Base-by-base conservation (phyloP, 768 basidiomycete species). In the Macrolepiota albuminosa region DNA sequence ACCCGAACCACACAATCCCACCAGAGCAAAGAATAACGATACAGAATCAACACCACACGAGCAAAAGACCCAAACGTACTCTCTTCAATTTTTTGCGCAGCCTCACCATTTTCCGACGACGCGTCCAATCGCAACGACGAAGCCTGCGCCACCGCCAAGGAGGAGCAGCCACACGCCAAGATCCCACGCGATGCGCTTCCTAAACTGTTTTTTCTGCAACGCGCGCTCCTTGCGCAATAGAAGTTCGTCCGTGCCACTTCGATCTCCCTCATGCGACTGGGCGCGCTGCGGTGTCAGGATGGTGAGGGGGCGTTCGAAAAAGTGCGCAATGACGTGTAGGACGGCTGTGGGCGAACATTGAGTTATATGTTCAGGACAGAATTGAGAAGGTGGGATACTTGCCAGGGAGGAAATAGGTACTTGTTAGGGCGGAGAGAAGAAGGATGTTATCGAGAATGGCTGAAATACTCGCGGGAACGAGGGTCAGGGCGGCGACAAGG, bases 151-250 rank as follows among this genome's bases (percentile, higher is more conserved):
- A 29, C 89, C 84, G 0, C 84, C 73, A 0, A 88, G 66, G 18
- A 91, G 77, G 11, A 89, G 73, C n/a, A 85, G 62, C 85, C 91
- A 94, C 26, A 90, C 86, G 16, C 87, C 85, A n/a, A 91, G 67
- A 71, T 95, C 92, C 90, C 93, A 95, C 16, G 87, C 71, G 42
- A 96, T 73, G 34, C 95, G 80, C 64, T 84, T 84, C 42, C 84
- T 83, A 47, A 87, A 79, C 65, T 93, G 83, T 49, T 81, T 79
- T 57, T 83, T 83, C 73, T 97, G 95, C 60, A 98, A 74, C 45
- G 86, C 85, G 49, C 84, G 78, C 72, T 98, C 95, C 75, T 98
- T 98, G 61, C 90, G 81, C 66, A 90, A 85, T 36, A 98, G 75
- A 24, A 98, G 83, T 58, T 89, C 86, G 67, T 91, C 89, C 59